Percentiles rank a stretch among this genome's conserved stretches.
Conservation (phyloP, 805 yeast genomes). For the Debaryomyces tyrocola region DNA sequence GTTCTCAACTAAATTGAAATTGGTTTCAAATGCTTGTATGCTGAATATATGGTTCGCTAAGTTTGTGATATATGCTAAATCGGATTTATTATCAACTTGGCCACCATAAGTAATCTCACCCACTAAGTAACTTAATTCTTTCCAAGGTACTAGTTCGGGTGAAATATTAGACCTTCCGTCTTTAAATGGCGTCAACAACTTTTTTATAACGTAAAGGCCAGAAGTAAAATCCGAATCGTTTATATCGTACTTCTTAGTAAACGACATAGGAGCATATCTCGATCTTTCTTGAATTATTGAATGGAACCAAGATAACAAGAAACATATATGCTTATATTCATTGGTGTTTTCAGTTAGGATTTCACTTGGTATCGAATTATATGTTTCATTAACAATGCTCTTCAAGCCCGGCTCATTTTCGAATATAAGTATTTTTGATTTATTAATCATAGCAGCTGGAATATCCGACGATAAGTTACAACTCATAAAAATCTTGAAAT, state of each 20-base stretch:
- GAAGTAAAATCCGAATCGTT: slow-evolving; percentile 68
- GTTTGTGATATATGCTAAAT: slow-evolving; percentile 33
- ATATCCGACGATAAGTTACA: slow-evolving; percentile 48
- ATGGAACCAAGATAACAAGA: slow-evolving; percentile 71
- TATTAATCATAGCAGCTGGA: slow-evolving; percentile 57
- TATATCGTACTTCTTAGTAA: slow-evolving; percentile 61
- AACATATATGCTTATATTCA: slow-evolving; percentile 49
- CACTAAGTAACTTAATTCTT: slow-evolving; percentile 46
- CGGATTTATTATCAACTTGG: slow-evolving; percentile 46
- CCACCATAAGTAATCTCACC: slow-evolving; percentile 67
- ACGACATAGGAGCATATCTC: slow-evolving; percentile 64
- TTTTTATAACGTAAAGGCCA: slow-evolving; percentile 45
- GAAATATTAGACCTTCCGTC: slow-evolving; percentile 34
- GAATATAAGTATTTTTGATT: slow-evolving; percentile 54
- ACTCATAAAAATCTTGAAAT: slow-evolving; percentile 65
- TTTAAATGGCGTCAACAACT: slow-evolving; percentile 33
- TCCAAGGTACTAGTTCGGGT: slow-evolving; percentile 56
- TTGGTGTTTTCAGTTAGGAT: slow-evolving; percentile 26
- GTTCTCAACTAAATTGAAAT: slow-evolving; percentile 42
- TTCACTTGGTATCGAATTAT: slow-evolving; percentile 19
- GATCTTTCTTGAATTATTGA: slow-evolving; percentile 58
- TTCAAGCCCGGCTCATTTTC: slow-evolving; percentile 67
- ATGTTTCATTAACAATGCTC: slow-evolving; percentile 41
- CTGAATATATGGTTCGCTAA: slow-evolving; percentile 42
- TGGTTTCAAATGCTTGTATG: slow-evolving; percentile 36